Conservation (phyloP, 202 grass and related monocot genomes). For the Hordeum pubiflorum region DNA sequence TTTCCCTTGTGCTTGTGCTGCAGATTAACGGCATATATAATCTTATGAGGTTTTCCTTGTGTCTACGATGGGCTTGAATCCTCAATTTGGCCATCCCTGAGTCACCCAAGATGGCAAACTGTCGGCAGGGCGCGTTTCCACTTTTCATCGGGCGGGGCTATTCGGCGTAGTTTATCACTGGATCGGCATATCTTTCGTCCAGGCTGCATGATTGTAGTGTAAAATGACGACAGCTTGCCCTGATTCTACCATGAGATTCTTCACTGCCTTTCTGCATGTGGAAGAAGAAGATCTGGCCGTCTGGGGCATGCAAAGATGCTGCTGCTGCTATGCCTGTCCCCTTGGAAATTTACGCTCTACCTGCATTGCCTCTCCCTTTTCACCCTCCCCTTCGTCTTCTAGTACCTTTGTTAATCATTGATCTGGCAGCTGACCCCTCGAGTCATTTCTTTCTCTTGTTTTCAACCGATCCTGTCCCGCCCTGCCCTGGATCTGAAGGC, state of each 20-base stretch:
- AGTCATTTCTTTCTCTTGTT: background rate
- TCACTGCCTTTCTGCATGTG: conserved; percentile 22
- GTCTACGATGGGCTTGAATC: background rate
- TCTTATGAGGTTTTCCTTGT: too few species aligned
- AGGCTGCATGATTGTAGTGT: background rate
- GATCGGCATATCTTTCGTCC: background rate
- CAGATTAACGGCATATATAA: background rate
- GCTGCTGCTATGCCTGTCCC: background rate
- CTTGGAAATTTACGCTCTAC: conserved; percentile 4
- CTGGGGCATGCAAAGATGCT: conserved; percentile 12
- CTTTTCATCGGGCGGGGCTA: background rate
- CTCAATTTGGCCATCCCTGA: background rate
- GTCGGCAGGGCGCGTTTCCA: background rate
- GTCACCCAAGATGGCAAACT: background rate
- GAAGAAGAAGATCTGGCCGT: background rate
- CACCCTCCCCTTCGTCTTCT: background rate
- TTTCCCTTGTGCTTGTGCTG: background rate
- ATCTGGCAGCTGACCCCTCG: conserved; percentile 1
- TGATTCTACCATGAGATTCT: conserved; percentile 19
- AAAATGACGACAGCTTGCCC: background rate
- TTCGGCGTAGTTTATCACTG: background rate
- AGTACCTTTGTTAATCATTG: conserved; percentile 13
- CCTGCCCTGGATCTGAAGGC: conserved; percentile 4
- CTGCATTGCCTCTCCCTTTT: background rate
- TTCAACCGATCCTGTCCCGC: background rate